Evolutionary conservation across 2,329 filamentous ascomycete genomes (phyloP).

Genomic region (Onygenales sp.): DNA sequence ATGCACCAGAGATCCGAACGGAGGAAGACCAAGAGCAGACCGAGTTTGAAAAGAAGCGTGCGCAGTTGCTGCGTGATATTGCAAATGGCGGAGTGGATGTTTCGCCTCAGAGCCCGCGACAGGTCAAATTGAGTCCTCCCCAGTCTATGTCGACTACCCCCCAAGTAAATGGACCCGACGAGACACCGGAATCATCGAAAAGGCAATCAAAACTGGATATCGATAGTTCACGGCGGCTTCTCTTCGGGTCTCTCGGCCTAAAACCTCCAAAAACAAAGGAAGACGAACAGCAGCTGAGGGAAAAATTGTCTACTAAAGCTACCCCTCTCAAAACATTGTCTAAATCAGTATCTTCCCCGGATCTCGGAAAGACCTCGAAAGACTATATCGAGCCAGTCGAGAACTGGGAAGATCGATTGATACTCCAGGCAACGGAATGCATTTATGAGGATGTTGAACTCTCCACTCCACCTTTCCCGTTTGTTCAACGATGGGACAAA

Average conservation of each 20-base stretch:
- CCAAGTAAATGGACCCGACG: background rate
- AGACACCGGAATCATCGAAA: constrained; percentile 11
- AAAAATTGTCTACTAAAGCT: constrained; percentile 49
- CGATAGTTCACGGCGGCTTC: constrained; percentile 54
- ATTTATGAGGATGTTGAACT: constrained; percentile 58
- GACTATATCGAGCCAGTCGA: constrained; percentile 42
- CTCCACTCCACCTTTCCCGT: constrained; percentile 76
- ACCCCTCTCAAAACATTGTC: constrained; percentile 25
- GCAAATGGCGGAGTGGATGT: constrained; percentile 45
- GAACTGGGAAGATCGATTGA: constrained; percentile 65
- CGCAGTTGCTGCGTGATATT: constrained; percentile 44
- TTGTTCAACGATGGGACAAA: constrained; percentile 79
- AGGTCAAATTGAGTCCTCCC: constrained; percentile 7
- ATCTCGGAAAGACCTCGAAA: constrained; percentile 17
- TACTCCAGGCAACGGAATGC: constrained; percentile 74
- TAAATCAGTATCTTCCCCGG: constrained; percentile 19
- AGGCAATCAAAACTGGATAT: constrained; percentile 44
- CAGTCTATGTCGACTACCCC: background rate
- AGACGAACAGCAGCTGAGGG: constrained; percentile 55
- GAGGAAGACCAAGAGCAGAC: constrained; percentile 21
- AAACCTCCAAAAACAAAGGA: constrained; percentile 58
- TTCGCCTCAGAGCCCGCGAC: constrained; percentile 12
- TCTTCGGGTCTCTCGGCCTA: constrained; percentile 65
- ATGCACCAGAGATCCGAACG: background rate
- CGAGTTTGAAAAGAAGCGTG: constrained; percentile 43